These are phyloP conservation scores for Salvia rosmarinus DNA, from an alignment of 257 asterid species.

Conservation along the genomic window DNA sequence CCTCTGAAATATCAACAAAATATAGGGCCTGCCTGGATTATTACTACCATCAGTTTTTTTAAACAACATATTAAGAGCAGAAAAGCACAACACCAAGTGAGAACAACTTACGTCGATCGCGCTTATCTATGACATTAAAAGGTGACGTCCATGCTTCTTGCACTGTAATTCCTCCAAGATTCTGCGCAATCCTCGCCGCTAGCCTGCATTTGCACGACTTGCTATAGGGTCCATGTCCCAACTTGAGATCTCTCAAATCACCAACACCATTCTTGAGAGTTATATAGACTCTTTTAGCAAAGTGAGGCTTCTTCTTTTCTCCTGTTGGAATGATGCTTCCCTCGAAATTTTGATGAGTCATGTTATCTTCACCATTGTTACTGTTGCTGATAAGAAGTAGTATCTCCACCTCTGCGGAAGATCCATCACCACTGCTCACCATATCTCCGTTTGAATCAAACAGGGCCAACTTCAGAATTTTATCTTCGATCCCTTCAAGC, in stretches of 20 bases:
- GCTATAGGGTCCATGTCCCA: slow-evolving; percentile 60
- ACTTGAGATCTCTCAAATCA: slow-evolving; percentile 35
- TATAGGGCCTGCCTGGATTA: too few relatives aligned
- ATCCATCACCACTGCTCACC: slow-evolving; percentile 41
- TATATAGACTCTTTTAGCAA: slow-evolving; percentile 35
- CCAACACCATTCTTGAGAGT: slow-evolving; percentile 46
- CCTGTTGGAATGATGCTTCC: slow-evolving; percentile 38
- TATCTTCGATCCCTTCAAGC: slow-evolving; percentile 41
- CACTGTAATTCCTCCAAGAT: slow-evolving; percentile 34
- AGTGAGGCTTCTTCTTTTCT: slow-evolving; percentile 49
- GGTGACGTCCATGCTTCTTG: slow-evolving; percentile 48
- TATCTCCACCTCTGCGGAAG: slow-evolving; percentile 52
- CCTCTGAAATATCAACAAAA: too few relatives aligned
- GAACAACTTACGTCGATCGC: slow-evolving; percentile 43
- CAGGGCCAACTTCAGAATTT: slow-evolving; percentile 41
- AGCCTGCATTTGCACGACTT: slow-evolving; percentile 48
- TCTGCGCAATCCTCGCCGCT: slow-evolving; percentile 45
- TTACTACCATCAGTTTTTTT: too few relatives aligned
- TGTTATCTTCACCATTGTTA: slow-evolving; percentile 26
- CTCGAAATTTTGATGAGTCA: slow-evolving; percentile 42
- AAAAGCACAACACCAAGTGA: background rate
- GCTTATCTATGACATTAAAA: slow-evolving; percentile 49
- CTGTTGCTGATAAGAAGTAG: slow-evolving; percentile 40
- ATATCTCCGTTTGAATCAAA: slow-evolving; percentile 34
- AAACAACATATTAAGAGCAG: too few relatives aligned